Percentiles rank a stretch among this genome's conserved stretches.
phyloP scores from a whole-genome alignment of 2,329 filamentous ascomycete genomes.

The Curvularia hawaiiensis region DNA sequence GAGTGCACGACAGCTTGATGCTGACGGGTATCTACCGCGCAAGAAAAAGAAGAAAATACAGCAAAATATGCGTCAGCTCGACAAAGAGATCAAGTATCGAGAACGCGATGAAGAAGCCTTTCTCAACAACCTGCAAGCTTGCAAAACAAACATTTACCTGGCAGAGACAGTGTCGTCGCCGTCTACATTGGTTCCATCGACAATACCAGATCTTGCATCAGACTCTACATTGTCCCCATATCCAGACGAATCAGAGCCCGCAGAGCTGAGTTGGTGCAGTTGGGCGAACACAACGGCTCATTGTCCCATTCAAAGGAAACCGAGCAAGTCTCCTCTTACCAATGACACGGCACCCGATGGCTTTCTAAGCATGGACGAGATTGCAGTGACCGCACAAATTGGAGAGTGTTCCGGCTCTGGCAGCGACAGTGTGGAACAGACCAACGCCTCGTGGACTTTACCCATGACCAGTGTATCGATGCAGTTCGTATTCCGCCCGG shows the following conservation, averaged over 20 bases:
- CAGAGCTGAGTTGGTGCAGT: constrained; percentile 37
- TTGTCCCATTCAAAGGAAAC: constrained; percentile 32
- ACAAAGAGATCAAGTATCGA: constrained; percentile 40
- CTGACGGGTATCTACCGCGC: constrained; percentile 18
- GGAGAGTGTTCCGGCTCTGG: neutral
- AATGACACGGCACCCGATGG: constrained; percentile 24
- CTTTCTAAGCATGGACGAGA: too few species aligned
- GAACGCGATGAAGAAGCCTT: constrained; percentile 39
- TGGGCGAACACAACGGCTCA: constrained; percentile 33
- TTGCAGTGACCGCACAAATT: neutral
- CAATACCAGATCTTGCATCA: constrained; percentile 19
- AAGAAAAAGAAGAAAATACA: constrained; percentile 40
- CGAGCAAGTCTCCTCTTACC: constrained; percentile 15
- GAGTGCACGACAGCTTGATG: constrained; percentile 27
- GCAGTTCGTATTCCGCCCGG: constrained; percentile 24
- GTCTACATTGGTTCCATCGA: constrained; percentile 13
- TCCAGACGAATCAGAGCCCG: constrained; percentile 23
- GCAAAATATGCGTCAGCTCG: constrained; percentile 35
- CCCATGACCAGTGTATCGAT: constrained; percentile 24
- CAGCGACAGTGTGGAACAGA: neutral
- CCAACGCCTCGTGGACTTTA: constrained; percentile 9
- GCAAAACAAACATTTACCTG: constrained; percentile 38
- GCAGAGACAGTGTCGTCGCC: constrained; percentile 27
- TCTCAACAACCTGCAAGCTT: constrained; percentile 40
- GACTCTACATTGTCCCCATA: constrained; percentile 22